Base-by-base conservation (phyloP, 306 rosid species). In the Parietaria judaica region DNA sequence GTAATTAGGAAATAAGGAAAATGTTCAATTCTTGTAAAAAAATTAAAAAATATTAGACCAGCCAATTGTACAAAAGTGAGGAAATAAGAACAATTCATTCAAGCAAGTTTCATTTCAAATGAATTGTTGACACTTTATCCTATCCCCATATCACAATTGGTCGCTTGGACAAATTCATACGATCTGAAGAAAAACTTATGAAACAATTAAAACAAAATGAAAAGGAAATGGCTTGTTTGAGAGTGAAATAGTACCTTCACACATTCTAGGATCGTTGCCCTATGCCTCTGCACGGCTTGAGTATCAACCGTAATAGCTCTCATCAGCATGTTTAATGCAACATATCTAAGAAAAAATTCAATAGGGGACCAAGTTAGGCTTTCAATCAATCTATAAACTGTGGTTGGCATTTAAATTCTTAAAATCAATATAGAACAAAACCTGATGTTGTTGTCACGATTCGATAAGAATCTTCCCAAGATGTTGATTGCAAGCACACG, bases 211-310 rank as follows among this genome's bases (percentile, higher is more conserved):
- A 39, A 39, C 7, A 39, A 39, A 39, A 39, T 39, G 7, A 39
- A 39, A 39, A 3, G 4, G 44, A 39, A 49, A 49, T 49, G 12
- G 52, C 14, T 36, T 14, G 48, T 8, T 17, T 34, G 61, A 66
- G 31, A 11, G 38, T 14, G 15, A 36, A 74, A 59, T 44, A 73
- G 54, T 79, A 92, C 99, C 96, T 92, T 92, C 1, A 92, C 99
- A 67, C 99, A 92, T 79, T 92, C 99, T 77, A 92, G 73, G 72
- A 92, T 92, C 36, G 99, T 92, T 65, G 86, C 81, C 53, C 99
- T 92, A 76, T 92, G 99, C 80, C 99, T 92, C 81, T 92, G 99
- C 63, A 92, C 99, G 51, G 99, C 95, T 79, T 86, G 96, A 74
- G 83, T 76, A 84, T 92, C 99, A 74, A 81, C 90, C n/a, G 81